Evolutionary conservation across 352 stramenopile species (phyloP).

Genomic region (Pythium rishiriense): DNA sequence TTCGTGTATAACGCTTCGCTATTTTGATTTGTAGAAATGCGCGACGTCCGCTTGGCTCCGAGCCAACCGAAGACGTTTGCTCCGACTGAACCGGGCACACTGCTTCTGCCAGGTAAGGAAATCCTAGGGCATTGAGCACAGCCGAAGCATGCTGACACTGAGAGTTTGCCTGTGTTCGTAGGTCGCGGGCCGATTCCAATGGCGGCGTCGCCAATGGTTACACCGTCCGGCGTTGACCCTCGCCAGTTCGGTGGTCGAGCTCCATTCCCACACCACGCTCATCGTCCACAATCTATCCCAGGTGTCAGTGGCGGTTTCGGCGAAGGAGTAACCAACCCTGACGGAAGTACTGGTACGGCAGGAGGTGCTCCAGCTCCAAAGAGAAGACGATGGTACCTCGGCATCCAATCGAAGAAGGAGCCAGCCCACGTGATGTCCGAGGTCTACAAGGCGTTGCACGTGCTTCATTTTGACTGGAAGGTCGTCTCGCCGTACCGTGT

Average conservation of each 20-base stretch:
- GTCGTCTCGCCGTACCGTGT: conserved; percentile 96
- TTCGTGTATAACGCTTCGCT: no score
- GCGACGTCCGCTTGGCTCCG: conserved; percentile 64
- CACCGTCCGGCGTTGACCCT: conserved; percentile 50
- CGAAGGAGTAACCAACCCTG: background rate
- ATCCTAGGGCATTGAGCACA: background rate
- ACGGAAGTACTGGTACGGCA: background rate
- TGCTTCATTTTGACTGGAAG: conserved; percentile 97
- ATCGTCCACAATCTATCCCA: conserved; percentile 6
- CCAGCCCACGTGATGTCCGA: conserved; percentile 99
- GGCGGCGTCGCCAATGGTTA: conserved; percentile 76
- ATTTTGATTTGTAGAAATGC: conserved; percentile 72
- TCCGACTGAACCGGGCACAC: conserved; percentile 56
- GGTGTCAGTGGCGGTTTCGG: background rate
- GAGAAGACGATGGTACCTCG: conserved; percentile 96
- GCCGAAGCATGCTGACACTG: no score
- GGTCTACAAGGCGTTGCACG: conserved; percentile 98
- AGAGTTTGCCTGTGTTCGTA: background rate
- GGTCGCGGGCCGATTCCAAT: conserved; percentile 78
- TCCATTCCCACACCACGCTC: conserved; percentile 15
- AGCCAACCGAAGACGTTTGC: conserved; percentile 83
- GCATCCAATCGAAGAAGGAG: conserved; percentile 99
- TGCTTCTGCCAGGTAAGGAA: conserved; percentile 54
- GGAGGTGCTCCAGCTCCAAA: conserved; percentile 48
- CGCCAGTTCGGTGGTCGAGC: conserved; percentile 69